Percentiles rank a stretch among this genome's conserved stretches.
Conservation (phyloP, 768 basidiomycete species). For the Rickenella mellea region DNA sequence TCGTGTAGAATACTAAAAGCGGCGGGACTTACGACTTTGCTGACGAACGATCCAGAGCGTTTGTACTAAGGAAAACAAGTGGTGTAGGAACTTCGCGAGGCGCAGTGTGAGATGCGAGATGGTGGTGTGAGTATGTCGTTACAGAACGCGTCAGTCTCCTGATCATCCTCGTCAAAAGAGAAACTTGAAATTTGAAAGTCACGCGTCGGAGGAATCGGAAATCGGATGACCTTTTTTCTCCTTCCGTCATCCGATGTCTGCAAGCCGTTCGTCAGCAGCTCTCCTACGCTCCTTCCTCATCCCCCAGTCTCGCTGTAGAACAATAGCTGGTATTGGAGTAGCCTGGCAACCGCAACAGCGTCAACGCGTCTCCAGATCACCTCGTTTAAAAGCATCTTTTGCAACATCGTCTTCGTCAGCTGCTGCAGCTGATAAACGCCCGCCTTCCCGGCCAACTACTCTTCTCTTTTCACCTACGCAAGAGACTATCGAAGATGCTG, state of each 20-base stretch:
- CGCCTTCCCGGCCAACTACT: conserved; percentile 29
- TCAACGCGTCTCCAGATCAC: neutral
- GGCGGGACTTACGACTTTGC: too few species aligned
- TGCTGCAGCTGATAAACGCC: conserved; percentile 1
- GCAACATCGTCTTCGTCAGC: conserved; percentile 2
- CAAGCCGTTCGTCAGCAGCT: conserved; percentile 6
- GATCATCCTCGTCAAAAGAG: too few species aligned
- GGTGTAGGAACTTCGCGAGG: too few species aligned
- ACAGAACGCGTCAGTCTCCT: too few species aligned
- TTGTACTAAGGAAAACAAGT: too few species aligned
- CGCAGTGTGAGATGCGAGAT: too few species aligned
- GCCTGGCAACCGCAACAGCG: conserved; percentile 13
- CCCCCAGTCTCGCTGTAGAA: conserved; percentile 26
- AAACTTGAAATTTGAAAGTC: too few species aligned
- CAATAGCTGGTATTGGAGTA: conserved; percentile 34
- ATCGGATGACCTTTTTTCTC: conserved; percentile 16
- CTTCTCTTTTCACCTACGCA: conserved; percentile 31
- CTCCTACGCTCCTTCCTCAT: conserved; percentile 12
- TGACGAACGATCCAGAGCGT: too few species aligned
- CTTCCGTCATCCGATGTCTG: neutral
- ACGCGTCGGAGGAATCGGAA: too few species aligned
- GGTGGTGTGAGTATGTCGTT: too few species aligned
- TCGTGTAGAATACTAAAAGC: too few species aligned
- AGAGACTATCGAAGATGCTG: conserved; percentile 47
- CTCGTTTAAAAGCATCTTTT: neutral